Evolutionary conservation across 148 eudicot species (phyloP).

Genomic region (Arbutus unedo): DNA sequence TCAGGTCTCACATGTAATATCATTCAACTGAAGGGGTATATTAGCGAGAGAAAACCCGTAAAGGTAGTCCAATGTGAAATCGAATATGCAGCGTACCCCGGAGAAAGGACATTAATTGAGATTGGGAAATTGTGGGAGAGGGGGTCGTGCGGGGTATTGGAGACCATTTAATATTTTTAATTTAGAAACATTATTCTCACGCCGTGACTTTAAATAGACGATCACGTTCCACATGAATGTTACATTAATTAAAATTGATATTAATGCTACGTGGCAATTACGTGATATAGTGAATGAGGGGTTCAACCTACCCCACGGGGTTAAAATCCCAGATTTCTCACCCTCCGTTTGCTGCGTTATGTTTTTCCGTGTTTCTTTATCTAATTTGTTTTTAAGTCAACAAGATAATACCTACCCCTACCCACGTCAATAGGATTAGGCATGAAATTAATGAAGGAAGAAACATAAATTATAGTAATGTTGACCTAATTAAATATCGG

Average conservation of each 20-base stretch:
- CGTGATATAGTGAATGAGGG: background rate
- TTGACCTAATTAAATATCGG: too few species aligned
- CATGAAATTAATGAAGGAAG: too few species aligned
- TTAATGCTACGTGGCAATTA: background rate
- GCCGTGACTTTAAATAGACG: background rate
- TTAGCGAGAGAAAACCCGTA: background rate
- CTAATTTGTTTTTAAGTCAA: background rate
- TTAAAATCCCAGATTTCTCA: background rate
- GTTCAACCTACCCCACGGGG: background rate
- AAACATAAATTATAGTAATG: too few species aligned
- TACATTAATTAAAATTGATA: background rate
- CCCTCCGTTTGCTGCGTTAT: background rate
- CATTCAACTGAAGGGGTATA: background rate
- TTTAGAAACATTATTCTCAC: background rate
- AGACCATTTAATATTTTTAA: too few species aligned
- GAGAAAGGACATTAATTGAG: background rate
- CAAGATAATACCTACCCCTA: too few species aligned
- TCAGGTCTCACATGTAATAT: background rate
- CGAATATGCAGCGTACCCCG: too few species aligned
- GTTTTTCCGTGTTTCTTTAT: background rate
- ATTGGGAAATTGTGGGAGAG: background rate
- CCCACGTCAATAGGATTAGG: too few species aligned
- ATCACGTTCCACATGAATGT: background rate
- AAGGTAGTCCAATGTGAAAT: too few species aligned
- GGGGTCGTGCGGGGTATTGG: background rate